These are phyloP conservation scores for Elongisporangium anandrum DNA, from an alignment of 352 stramenopile species.

Conservation along the genomic window DNA sequence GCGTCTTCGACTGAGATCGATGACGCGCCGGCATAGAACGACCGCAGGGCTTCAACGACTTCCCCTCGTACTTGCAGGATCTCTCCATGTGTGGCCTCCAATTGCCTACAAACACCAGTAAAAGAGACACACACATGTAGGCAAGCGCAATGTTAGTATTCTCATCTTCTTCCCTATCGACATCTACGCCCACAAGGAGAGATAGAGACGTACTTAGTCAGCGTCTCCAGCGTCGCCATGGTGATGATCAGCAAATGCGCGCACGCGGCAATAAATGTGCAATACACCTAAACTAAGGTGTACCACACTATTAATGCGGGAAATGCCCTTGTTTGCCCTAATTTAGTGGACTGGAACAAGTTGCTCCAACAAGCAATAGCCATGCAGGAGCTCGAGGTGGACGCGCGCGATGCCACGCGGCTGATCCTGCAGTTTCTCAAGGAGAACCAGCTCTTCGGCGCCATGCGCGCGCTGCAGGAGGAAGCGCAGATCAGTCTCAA, in stretches of 20 bases:
- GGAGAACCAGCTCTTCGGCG: conserved; percentile 84
- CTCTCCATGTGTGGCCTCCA: conserved; percentile 64
- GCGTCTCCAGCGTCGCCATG: conserved; percentile 3
- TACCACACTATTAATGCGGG: neutral
- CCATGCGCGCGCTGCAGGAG: conserved; percentile 83
- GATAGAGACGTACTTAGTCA: conserved; percentile 4
- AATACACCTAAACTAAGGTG: neutral
- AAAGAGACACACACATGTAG: neutral
- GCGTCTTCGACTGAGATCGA: conserved; percentile 58
- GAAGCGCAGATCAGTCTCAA: conserved; percentile 87
- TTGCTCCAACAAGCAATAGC: neutral
- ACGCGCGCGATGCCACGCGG: conserved; percentile 77
- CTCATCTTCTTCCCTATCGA: neutral
- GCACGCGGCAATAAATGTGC: neutral
- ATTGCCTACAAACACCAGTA: conserved; percentile 27
- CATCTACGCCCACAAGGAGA: neutral
- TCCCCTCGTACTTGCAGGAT: conserved; percentile 48
- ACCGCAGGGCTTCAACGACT: conserved; percentile 52
- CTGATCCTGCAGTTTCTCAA: conserved; percentile 91
- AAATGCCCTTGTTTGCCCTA: too few species aligned
- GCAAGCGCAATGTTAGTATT: neutral
- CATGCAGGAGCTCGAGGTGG: conserved; percentile 45
- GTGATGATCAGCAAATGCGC: conserved; percentile 1
- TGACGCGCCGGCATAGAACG: conserved; percentile 58
- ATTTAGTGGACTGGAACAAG: neutral